Evolutionary conservation across 371 early-diverging fungal genomes (phyloP), one percentile per base, ranked within the genome.

Genomic region (Rhizopus arrhizus): DNA sequence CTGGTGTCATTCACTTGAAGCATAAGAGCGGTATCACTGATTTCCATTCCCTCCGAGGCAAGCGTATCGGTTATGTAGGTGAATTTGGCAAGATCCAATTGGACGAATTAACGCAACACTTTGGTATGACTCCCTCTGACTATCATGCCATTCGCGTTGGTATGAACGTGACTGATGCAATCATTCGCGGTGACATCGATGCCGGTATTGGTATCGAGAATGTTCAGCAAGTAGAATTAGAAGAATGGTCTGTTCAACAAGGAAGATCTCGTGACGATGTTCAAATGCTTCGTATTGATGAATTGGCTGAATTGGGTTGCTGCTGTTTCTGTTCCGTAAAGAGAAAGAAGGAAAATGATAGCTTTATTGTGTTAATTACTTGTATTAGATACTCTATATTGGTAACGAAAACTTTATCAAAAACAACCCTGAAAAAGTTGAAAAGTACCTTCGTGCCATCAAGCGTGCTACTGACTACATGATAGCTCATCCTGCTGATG

Each of bases 131-230:
- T 9, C 83, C 84, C 13, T 57, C 65, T 4, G 88, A 86, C 53
- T 86, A 86, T 67, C 72, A 68, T 2, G 84, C 86, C 35, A 78
- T 88, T 11, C 84, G 86, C 36, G 88, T 86, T 4, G 86, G 88
- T n/a, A 86, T 88, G 86, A 85, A 85, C 48, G 86, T 86, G 13
- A 78, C 84, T 7, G 78, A 77, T 15, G 82, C 85, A 29, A 83
- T 88, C 66, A 84, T 79, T 53, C 71, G 78, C 15, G 84, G 85
- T 31, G 77, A 77, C 3, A 85, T 88, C 48, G 82, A 88, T 67
- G 88, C 85, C n/a, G 88, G 88, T 51, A 83, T 88, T 47, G 88
- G 88, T 33, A 73, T 88, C n/a, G 88, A 88, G 56, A 85, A 85
- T 48, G 82, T 87, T 31, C 88, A 87, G 62, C 80, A 81, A 78